A percentile compares a stretch with the other conserved stretches of the same genome.
Conservation (phyloP, 1,139 yeast genomes). For the Candida sp. region DNA sequence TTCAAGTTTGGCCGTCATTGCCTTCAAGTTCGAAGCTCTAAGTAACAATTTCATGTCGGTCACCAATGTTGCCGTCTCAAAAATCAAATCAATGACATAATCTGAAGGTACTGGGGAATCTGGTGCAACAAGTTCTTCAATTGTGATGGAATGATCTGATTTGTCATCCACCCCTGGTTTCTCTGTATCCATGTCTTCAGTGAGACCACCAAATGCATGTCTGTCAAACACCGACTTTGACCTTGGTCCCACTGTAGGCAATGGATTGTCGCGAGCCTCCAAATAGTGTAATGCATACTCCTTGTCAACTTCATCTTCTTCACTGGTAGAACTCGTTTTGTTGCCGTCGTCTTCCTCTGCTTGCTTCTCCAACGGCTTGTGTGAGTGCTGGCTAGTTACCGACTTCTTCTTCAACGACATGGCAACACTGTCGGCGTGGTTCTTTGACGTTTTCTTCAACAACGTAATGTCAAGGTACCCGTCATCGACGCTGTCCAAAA, state of each 20-base stretch:
- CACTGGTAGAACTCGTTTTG: constrained; percentile 23
- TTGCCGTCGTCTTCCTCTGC: constrained; percentile 7
- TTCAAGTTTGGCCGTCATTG: constrained; percentile 51
- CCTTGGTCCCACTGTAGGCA: constrained; percentile 31
- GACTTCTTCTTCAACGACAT: constrained; percentile 20
- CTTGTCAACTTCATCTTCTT: constrained; percentile 21
- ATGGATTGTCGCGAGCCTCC: constrained; percentile 23
- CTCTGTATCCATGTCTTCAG: constrained; percentile 11
- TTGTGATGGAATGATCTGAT: constrained; percentile 31
- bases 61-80: constrained; percentile 61
- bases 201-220: constrained; percentile 14
- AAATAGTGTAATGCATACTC: constrained; percentile 33
- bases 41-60: constrained; percentile 69
- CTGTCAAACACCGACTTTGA: constrained; percentile 43
- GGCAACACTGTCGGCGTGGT: constrained; percentile 24
- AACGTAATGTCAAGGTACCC: constrained; percentile 64
- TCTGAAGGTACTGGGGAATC: constrained; percentile 57
- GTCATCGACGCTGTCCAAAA: constrained; percentile 67
- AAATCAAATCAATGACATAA: constrained; percentile 57
- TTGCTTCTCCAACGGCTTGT: not conserved
- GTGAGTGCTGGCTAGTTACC: constrained; percentile 6
- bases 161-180: constrained; percentile 16
- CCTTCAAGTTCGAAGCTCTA: constrained; percentile 64
- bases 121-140: constrained; percentile 59
- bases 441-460: constrained; percentile 47